Conservation (phyloP, 441 rosid genomes). For the Erysimum pusillum region DNA sequence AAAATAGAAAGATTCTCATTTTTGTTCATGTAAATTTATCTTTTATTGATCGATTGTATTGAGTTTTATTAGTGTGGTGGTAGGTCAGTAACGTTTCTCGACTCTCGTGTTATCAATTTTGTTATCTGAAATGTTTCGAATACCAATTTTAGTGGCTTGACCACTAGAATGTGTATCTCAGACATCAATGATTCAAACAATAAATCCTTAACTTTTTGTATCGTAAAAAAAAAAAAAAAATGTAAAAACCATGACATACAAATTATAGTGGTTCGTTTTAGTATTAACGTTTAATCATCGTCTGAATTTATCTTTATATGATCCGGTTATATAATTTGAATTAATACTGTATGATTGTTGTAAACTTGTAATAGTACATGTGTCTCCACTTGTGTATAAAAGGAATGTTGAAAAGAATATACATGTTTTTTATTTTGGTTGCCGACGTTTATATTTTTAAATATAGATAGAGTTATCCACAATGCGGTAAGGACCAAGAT, state of each 20-base stretch:
- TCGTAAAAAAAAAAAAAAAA: not conserved
- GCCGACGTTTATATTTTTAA: not conserved
- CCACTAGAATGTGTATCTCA: slow-evolving; percentile 4
- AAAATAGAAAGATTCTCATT: not conserved
- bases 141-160: not conserved
- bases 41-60: not conserved
- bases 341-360: no score
- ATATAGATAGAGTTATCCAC: slow-evolving; percentile 14
- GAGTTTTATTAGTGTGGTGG: not conserved
- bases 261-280: not conserved
- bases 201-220: not conserved
- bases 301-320: not conserved
- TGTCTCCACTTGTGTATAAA: not conserved
- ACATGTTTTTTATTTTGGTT: not conserved
- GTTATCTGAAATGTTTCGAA: not conserved
- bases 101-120: not conserved
- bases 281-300: not conserved
- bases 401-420: not conserved
- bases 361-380: no score
- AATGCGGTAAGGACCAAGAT: slow-evolving; percentile 25
- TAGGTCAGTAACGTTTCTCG: not conserved
- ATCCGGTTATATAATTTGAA: not conserved
- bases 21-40: not conserved
- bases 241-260: not conserved
- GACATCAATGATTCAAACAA: slow-evolving; percentile 28